Evolutionary conservation across 257 asterid genomes (phyloP), one percentile per base, ranked within the genome.

Genomic region (Solanum medicagineum): DNA sequence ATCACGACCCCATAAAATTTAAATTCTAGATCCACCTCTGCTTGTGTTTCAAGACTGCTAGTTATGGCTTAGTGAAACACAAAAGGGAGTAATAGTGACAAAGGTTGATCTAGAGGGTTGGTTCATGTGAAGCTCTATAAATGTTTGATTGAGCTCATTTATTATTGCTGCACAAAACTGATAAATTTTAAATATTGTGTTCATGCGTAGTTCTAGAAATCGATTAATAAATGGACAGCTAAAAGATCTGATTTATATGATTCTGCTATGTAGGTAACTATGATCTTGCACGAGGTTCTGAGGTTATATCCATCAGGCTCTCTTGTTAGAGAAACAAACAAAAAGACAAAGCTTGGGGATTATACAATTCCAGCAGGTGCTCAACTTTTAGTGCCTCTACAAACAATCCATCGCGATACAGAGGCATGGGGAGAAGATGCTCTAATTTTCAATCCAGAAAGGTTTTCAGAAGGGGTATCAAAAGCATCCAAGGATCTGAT

Each of bases 371-470:
- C 85, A 29, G 26, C 74, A 40, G 87, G 84, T 20, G 63, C 70
- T 1, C 84, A 77, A 17, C 24, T 85, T 16, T 26, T 8, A 53
- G 70, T 85, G 3, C 80, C 87, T 19, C 16, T 85, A 80, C 70
- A 56, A 65, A 16, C 66, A 56, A 44, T 85, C 20, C 87, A 85
- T 60, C 80, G 73, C 4, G 68, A 77, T 20, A 54, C 85, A 13
- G 55, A 85, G 16, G 54, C 57, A 6, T 85, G 87, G 87, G 87
- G 87, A 22, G 84, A 85, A 49, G 87, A 85, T 4, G 54, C 87
- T 0, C 26, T 59, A 17, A 55, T 44, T 26, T 85, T 85, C 87
- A 79, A 79, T 49, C 84, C 87, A 1, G 85, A 85, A 36, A 85
- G 87, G 26, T 85, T 85, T 20, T 24, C 29, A 7, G 80, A 79